Base-by-base conservation (phyloP, 768 basidiomycete species). In the Lanmaoa pseudosensibilis region DNA sequence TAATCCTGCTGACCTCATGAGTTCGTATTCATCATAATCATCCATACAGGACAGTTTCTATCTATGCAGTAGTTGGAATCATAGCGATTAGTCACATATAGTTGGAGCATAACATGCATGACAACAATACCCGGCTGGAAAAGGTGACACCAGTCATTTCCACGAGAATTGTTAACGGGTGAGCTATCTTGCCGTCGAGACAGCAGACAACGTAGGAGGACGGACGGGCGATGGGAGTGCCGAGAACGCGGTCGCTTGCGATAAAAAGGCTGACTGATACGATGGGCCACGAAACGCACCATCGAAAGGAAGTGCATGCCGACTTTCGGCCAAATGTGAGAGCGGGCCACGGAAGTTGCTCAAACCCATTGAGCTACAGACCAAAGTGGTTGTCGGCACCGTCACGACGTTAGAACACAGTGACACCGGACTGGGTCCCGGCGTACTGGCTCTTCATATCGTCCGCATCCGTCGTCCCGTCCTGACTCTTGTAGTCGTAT, bases 391-490 rank as follows among this genome's bases (percentile, higher is more conserved):
- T 43, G 55, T 60, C 43, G 37, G 44, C 46, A 50, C 37, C 39
- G 38, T 13, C 23, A 47, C 45, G 46, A 43, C 46, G 30, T 77
- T 82, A 94, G 74, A 90, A 94, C 61, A 90, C 90, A 38, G 92
- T 94, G 60, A 94, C 81, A 44, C 92, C 91, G 46, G 85, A 83
- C 69, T 92, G 92, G 16, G 90, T 92, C 27, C 88, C 89, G 9
- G 89, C 78, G 69, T 94, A 94, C 73, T 94, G 92, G 54, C 86
- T 88, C 76, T 92, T 90, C 81, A 93, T 84, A 69, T 94, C 92
- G 69, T 94, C 92, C 67, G 85, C 69, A 67, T 93, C 92, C 32
- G 77, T 80, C 43, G 80, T 79, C 56, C 90, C 92, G 67, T 93
- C 92, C 70, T 93, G 92, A 65, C 90, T 92, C 83, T 94, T 94